These are phyloP conservation scores for Bacterosira constricta DNA, from an alignment of 108 stramenopile species.

Conservation along the genomic window DNA sequence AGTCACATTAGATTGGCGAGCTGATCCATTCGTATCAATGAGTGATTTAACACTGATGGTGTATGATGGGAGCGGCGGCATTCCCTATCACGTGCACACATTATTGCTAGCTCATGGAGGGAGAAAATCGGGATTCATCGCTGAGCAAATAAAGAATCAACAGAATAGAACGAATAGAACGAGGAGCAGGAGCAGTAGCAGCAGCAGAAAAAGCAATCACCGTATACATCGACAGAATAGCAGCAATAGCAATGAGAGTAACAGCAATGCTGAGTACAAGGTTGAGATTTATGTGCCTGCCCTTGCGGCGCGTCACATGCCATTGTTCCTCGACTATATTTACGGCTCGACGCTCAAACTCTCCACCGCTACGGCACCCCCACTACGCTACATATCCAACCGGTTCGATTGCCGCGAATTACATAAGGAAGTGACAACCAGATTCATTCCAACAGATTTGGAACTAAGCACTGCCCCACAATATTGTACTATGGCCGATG, in stretches of 20 bases:
- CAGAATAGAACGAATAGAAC: neutral
- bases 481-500: constrained; percentile 36
- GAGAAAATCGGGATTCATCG: constrained; percentile 35
- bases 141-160: constrained; percentile 30
- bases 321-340: constrained; percentile 41
- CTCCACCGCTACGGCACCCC: constrained; percentile 31
- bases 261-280: constrained; percentile 5
- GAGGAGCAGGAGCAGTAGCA: neutral
- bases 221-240: neutral
- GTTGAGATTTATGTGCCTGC: constrained; percentile 39
- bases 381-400: constrained; percentile 40
- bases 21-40: constrained; percentile 20
- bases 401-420: constrained; percentile 42
- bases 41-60: constrained; percentile 42
- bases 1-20: constrained; percentile 32
- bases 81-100: constrained; percentile 38
- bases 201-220: neutral
- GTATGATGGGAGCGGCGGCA: constrained; percentile 30
- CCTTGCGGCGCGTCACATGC: constrained; percentile 29
- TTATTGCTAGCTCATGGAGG: constrained; percentile 22
- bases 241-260: neutral
- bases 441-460: constrained; percentile 29
- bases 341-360: constrained; percentile 29
- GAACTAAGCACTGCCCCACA: constrained; percentile 24
- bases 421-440: constrained; percentile 18